phyloP scores from a whole-genome alignment of 306 rosid species.

The Corylus americana region DNA sequence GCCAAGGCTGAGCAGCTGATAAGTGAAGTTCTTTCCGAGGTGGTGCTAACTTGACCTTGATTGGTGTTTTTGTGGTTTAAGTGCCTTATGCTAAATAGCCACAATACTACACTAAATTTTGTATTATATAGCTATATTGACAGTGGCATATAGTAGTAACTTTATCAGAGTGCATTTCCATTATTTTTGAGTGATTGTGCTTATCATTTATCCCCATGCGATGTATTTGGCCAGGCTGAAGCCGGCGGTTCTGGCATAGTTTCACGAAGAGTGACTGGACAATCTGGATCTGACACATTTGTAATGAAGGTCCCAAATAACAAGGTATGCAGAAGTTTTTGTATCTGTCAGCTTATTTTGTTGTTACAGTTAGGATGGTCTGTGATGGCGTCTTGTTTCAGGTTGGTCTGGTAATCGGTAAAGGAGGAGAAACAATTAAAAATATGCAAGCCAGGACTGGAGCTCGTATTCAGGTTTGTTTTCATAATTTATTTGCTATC shows the following conservation, averaged over 20 bases:
- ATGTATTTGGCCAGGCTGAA: conserved; percentile 69
- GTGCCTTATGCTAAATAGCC: background rate
- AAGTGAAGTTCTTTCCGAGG: conserved; percentile 90
- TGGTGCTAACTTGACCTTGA: conserved; percentile 9
- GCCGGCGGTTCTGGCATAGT: conserved; percentile 82
- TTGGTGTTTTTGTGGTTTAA: background rate
- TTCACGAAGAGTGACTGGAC: conserved; percentile 66
- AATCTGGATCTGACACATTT: conserved; percentile 78
- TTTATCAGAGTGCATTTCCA: background rate
- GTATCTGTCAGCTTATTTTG: background rate
- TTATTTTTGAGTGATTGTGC: background rate
- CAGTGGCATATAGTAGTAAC: background rate
- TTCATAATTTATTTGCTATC: background rate
- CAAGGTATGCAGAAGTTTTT: conserved; percentile 52
- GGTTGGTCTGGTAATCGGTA: conserved; percentile 98
- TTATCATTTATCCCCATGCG: background rate
- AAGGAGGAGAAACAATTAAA: conserved; percentile 95
- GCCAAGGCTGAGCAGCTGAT: conserved; percentile 84
- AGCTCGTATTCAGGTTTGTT: conserved; percentile 87
- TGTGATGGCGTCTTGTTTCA: conserved; percentile 23
- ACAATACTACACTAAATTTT: background rate
- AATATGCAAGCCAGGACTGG: conserved; percentile 87
- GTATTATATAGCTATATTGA: background rate
- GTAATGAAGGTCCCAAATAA: conserved; percentile 79
- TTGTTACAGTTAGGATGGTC: conserved; percentile 2